Evolutionary conservation across 345 rosid genomes (phyloP), one percentile per base, ranked within the genome.

Genomic region (Lepidium didymum): DNA sequence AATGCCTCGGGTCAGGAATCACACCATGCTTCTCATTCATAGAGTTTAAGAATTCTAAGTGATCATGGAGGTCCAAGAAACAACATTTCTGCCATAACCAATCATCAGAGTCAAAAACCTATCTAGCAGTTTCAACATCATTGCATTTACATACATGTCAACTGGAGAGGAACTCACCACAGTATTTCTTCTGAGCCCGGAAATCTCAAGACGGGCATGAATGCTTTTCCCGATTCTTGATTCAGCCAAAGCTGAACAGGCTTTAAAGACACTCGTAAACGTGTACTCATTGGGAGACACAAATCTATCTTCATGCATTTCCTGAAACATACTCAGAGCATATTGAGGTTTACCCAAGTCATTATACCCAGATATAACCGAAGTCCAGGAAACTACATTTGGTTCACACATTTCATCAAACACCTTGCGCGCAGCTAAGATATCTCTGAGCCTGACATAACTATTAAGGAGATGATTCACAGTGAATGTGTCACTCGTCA

Each of bases 91-190:
- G 4, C 68, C 75, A 70, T 6, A 70, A 19, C 36, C 64, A 37
- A 18, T 10, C 92, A 87, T 91, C 4, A n/a, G 62, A 70, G 74
- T 89, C 74, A 33, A 89, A 91, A 79, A 87, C 89, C 81, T 66
- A 74, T 71, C 85, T 79, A 15, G 96, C 90, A 0, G 78, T 70
- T 34, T 81, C 85, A 18, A 84, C 81, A 13, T 84, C 88, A 33
- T 86, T 89, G 79, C 96, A 89, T 78, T 91, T 87, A 43, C 97
- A 52, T 89, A 91, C 96, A 91, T 91, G 61, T 87, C 87, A 67
- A 92, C 78, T 66, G 89, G 89, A 8, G 98, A 83, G 66, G 96
- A 85, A 41, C 80, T 82, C 29, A 86, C 87, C 72, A 87, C 96
- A 9, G 76, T 71, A 56, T 89, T 81, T 14, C 57, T 45, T 9